These are phyloP conservation scores for Magnolia officinalis DNA, from an alignment of 164 flowering plant genomes.

Conservation along the genomic window DNA sequence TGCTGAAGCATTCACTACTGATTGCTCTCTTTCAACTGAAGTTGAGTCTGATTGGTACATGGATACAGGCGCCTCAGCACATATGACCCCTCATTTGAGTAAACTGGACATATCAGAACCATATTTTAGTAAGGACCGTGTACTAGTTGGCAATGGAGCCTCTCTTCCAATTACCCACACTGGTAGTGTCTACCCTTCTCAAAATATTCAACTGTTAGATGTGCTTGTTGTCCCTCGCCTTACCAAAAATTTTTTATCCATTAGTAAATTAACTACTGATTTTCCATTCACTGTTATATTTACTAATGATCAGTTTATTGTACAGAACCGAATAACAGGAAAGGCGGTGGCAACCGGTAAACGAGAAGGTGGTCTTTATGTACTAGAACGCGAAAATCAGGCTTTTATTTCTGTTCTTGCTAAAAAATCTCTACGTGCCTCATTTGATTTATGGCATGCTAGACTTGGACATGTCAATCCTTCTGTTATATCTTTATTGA, in stretches of 20 bases:
- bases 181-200: not conserved
- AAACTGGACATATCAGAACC: too few species aligned
- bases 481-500: too few species aligned
- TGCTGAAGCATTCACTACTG: not conserved
- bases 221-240: not conserved
- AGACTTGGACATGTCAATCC: too few species aligned
- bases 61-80: too few species aligned
- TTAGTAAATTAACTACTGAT: not conserved
- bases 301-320: not conserved
- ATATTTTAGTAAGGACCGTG: not conserved
- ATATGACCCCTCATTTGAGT: too few species aligned
- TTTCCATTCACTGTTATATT: too few species aligned
- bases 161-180: not conserved
- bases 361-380: not conserved
- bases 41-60: not conserved
- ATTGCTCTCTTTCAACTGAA: not conserved
- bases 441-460: too few species aligned
- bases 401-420: too few species aligned
- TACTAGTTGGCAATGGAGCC: not conserved
- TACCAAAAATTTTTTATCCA: not conserved
- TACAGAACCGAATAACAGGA: not conserved
- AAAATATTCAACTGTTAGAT: not conserved
- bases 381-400: too few species aligned
- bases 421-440: too few species aligned
- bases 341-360: not conserved